These are phyloP conservation scores for Boletus pseudopeckii DNA, from an alignment of 768 basidiomycete species.

Conservation along the genomic window DNA sequence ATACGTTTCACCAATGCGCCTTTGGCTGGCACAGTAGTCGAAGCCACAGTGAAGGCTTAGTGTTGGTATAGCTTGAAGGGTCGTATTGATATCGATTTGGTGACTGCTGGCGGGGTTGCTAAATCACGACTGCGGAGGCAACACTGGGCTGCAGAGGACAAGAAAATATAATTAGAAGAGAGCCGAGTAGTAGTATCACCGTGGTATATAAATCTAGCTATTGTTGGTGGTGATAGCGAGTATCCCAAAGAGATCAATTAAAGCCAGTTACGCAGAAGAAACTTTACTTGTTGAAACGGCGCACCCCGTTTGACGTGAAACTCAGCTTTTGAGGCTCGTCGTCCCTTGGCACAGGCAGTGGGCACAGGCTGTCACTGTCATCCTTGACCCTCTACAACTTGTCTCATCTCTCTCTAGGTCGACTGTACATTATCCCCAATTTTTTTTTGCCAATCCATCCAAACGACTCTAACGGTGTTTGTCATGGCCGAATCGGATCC, in stretches of 20 bases:
- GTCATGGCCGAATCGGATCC: constrained; percentile 33
- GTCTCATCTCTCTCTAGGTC: background rate
- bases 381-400: background rate
- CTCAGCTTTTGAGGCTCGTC: background rate
- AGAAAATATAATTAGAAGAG: background rate
- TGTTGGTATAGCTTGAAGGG: too few species aligned
- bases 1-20: background rate
- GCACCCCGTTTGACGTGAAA: background rate
- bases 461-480: background rate
- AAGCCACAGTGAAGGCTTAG: too few species aligned
- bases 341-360: background rate
- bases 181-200: background rate
- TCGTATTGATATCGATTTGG: background rate
- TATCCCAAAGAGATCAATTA: background rate
- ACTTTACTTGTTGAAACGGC: constrained; percentile 9
- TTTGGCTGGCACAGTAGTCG: too few species aligned
- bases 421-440: constrained; percentile 11
- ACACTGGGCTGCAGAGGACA: background rate
- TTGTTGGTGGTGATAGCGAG: background rate
- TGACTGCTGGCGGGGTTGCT: background rate
- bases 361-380: background rate
- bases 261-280: background rate
- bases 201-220: background rate
- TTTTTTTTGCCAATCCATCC: constrained; percentile 6
- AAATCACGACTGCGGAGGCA: background rate